Evolutionary conservation across 1,284 basidiomycete species (phyloP), one percentile per base, ranked within the genome.

Genomic region (Ceratobasidium theobromae): DNA sequence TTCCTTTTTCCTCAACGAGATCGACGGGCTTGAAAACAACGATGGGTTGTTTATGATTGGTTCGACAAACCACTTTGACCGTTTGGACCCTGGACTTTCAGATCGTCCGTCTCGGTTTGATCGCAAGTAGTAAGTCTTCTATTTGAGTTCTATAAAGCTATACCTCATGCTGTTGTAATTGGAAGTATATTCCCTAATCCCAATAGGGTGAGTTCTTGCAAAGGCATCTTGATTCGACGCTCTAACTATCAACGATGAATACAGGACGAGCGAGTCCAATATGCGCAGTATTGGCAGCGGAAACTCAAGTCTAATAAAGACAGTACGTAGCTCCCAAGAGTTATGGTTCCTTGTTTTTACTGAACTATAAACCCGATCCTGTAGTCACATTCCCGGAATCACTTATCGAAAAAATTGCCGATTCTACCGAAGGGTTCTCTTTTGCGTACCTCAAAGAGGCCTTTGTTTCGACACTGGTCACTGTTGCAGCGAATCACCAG

Each of bases 371-470:
- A n/a, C n/a, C 18, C 38, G 2, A 4, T 33, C 8, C 5, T 23
- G 75, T 80, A 16, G 80, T 92, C 69, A 75, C 78, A 0, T 91
- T 89, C 77, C 84, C 90, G 0, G 84, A 90, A 68, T 70, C 76
- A 14, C 79, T 92, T 30, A 78, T 86, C 4, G 74, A 81, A 25
- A 81, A 86, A 68, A 76, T 89, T 23, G 87, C 86, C 1, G 76
- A 80, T 14, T 69, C 76, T 66, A 92, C 89, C 0, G 76, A 80
- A 23, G 78, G 79, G 30, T 92, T 92, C 77, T 89, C 86, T 69
- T 93, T 91, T 73, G 89, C 90, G 0, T 91, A 91, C 74, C 79
- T 93, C 71, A 92, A 92, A 73, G 90, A 92, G 76, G 87, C 84
- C 3, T 92, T 93, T 70, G 84, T 88, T 12, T 84, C 86, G 1